phyloP scores from a whole-genome alignment of 176 grass and related monocot species.

The Musa itinerans region DNA sequence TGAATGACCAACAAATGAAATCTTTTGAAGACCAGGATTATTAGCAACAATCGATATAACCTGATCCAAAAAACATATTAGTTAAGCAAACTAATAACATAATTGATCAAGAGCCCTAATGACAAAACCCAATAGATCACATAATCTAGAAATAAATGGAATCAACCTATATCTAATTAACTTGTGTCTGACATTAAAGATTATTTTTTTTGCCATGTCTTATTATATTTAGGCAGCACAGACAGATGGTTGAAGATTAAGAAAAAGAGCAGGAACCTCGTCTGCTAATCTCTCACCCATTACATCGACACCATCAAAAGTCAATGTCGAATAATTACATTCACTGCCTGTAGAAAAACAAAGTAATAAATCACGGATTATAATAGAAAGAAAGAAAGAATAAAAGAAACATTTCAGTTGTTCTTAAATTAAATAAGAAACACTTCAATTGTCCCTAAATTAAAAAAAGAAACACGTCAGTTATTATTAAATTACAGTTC shows the following conservation, averaged over 20 bases:
- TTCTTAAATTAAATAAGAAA: neutral
- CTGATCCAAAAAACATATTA: slow-evolving; percentile 32
- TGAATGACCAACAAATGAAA: slow-evolving; percentile 89
- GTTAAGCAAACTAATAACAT: neutral
- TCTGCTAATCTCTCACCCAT: slow-evolving; percentile 87
- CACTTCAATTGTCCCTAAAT: neutral
- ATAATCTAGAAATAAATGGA: neutral
- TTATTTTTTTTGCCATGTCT: neutral
- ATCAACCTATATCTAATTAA: neutral
- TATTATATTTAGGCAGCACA: neutral
- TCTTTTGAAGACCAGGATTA: slow-evolving; percentile 63
- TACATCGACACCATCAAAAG: slow-evolving; percentile 73
- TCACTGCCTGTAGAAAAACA: slow-evolving; percentile 49
- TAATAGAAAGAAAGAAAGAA: neutral
- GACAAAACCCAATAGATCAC: neutral
- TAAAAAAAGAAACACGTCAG: no score
- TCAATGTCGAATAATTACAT: slow-evolving; percentile 57
- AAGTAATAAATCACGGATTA: slow-evolving; percentile 5
- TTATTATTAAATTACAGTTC: no score
- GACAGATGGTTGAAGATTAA: neutral
- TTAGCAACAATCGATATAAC: slow-evolving; percentile 38
- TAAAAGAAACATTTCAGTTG: neutral
- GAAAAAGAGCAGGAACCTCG: slow-evolving; percentile 39
- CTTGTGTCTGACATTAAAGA: no score
- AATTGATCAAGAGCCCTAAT: neutral